Conservation (phyloP, 257 asterid species). For the Nicotiana sylvestris region DNA sequence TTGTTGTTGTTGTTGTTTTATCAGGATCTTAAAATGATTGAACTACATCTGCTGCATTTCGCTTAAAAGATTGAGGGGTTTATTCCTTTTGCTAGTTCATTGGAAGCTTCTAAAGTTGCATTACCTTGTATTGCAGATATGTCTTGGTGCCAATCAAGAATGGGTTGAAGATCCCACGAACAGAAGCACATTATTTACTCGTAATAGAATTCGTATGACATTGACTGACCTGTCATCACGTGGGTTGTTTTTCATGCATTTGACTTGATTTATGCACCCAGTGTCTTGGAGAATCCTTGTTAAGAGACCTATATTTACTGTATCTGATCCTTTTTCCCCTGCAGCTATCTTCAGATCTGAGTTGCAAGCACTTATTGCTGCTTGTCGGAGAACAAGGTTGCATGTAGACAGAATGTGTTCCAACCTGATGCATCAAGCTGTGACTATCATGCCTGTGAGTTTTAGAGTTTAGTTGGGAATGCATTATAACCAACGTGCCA, state of each 20-base stretch:
- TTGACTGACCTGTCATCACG: slow-evolving; percentile 49
- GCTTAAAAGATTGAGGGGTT: neutral
- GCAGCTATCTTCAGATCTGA: slow-evolving; percentile 67
- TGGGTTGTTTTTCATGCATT: slow-evolving; percentile 30
- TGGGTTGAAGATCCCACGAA: slow-evolving; percentile 99
- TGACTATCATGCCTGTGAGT: slow-evolving; percentile 67
- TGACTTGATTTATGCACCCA: neutral
- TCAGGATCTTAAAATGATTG: neutral
- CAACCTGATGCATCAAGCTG: slow-evolving; percentile 46
- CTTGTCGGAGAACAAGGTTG: slow-evolving; percentile 65
- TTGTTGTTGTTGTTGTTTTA: neutral
- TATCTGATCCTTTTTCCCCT: slow-evolving; percentile 7
- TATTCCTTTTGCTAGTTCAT: neutral
- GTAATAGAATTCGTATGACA: slow-evolving; percentile 85
- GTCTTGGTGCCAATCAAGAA: slow-evolving; percentile 54
- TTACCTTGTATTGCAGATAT: slow-evolving; percentile 49
- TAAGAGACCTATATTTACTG: neutral
- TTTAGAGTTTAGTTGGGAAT: neutral
- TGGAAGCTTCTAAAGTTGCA: neutral
- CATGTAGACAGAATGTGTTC: slow-evolving; percentile 55
- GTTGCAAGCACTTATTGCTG: slow-evolving; percentile 62
- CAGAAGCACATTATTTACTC: slow-evolving; percentile 58
- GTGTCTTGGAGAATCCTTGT: neutral
- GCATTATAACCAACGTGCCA: neutral
- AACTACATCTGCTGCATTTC: neutral